Evolutionary conservation across 768 basidiomycete genomes (phyloP), one percentile per base, ranked within the genome.

Genomic region (Lactifluus hygrophoroides): DNA sequence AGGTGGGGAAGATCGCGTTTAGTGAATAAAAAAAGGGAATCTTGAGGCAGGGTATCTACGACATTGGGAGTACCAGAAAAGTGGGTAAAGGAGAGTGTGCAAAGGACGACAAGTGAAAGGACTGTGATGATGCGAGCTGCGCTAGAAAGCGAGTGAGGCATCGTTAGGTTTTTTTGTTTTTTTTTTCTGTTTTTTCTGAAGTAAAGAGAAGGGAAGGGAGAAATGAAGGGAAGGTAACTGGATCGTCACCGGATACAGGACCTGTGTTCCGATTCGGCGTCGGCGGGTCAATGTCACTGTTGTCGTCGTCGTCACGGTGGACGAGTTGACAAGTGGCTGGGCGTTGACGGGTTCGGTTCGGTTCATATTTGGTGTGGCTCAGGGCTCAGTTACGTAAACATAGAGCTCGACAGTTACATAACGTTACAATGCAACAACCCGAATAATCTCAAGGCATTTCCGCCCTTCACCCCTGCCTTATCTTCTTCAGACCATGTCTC

Each of bases 401-500:
- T n/a, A n/a, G n/a, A n/a, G n/a, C n/a, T n/a, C n/a, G n/a, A n/a
- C n/a, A n/a, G n/a, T 32, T 32, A 32, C 10, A 7, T 2, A 7
- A 13, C 1, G 10, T 35, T 11, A 11, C 35, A 35, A 13, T 10
- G 21, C 13, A 21, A 43, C 27, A 72, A 52, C 3, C 78, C 75
- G 68, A 94, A 92, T 59, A 94, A 70, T 60, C 74, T 73, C 28
- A 91, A 64, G 6, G 91, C 92, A 66, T 93, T 94, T 37, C 73
- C 73, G 10, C 88, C 90, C 46, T 80, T 75, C 13, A 91, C 90
- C 5, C 77, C 81, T 1, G 77, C 77, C 66, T 81, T 85, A 56
- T 87, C 84, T 25, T 68, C 73, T 21, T 78, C 72, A 21, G 69
- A 72, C 79, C 89, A 89, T 9, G 81, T 81, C 46, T 77, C 70